A percentile compares a stretch with the other conserved stretches of the same genome.
Evolutionary conservation across 768 basidiomycete species (phyloP).

Genomic region (Leccinum obscurum): DNA sequence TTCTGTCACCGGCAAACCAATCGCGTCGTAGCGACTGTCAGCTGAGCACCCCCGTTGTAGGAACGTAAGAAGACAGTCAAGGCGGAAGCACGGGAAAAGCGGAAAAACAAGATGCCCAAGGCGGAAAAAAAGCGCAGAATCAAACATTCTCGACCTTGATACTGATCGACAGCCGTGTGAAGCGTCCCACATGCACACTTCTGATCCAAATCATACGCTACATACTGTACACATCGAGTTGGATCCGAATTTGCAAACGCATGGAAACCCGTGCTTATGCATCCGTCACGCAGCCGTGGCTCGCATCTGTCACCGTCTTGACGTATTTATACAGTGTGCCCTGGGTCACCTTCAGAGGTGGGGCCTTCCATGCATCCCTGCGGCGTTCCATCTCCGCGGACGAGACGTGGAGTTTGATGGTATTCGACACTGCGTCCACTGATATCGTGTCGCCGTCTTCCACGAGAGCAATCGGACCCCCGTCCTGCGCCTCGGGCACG

Average conservation of each 20-base stretch:
- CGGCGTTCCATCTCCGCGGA: conserved; percentile 78
- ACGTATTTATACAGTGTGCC: conserved; percentile 90
- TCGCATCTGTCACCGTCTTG: conserved; percentile 87
- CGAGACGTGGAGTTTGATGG: conserved; percentile 74
- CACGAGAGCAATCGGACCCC: conserved; percentile 90
- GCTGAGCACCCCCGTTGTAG: conserved; percentile 40
- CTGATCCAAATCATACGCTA: conserved; percentile 3
- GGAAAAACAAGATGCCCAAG: conserved; percentile 94
- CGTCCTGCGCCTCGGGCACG: conserved; percentile 93
- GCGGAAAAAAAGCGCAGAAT: conserved; percentile 88
- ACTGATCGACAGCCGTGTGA: conserved; percentile 17
- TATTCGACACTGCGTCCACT: conserved; percentile 87
- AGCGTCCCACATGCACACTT: conserved; percentile 8
- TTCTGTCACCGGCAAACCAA: conserved; percentile 2
- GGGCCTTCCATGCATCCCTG: conserved; percentile 73
- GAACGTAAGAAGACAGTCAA: conserved; percentile 91
- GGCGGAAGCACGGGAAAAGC: conserved; percentile 81
- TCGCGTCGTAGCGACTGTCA: conserved; percentile 1
- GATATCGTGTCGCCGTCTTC: conserved; percentile 84
- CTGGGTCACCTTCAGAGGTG: conserved; percentile 78
- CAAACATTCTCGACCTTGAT: conserved; percentile 44
- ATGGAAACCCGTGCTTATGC: conserved; percentile 42
- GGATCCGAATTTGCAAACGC: conserved; percentile 7
- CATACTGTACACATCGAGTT: conserved; percentile 11
- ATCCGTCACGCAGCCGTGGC: conserved; percentile 90